These are phyloP conservation scores for Microcos paniculata DNA, from an alignment of 345 rosid genomes.

Conservation along the genomic window DNA sequence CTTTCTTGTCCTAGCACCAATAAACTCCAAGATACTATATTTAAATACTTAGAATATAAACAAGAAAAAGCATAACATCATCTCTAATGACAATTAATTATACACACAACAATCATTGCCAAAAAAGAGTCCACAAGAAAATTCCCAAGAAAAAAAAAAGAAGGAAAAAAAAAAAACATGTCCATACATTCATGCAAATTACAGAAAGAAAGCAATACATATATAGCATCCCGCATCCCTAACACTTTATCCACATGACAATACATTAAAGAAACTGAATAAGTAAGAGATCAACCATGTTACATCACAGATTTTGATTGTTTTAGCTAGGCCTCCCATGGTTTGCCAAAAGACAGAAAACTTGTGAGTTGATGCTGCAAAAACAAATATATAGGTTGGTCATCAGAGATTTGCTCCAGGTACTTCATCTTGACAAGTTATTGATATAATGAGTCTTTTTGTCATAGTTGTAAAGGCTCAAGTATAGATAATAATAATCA, in stretches of 20 bases:
- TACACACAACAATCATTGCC: slow-evolving; percentile 7
- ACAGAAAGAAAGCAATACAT: background rate
- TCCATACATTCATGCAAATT: background rate
- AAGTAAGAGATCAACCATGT: background rate
- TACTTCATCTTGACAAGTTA: background rate
- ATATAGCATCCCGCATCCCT: background rate
- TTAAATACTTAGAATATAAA: background rate
- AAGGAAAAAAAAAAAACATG: background rate
- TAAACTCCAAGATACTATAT: background rate
- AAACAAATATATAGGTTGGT: background rate
- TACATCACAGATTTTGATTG: slow-evolving; percentile 10
- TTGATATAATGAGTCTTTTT: background rate
- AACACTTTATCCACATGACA: background rate
- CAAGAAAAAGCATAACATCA: background rate
- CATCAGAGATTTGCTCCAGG: background rate
- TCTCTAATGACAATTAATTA: background rate
- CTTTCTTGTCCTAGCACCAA: background rate
- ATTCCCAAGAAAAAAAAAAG: background rate
- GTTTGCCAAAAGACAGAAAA: slow-evolving; percentile 28
- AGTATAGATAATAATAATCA: background rate
- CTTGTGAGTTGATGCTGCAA: slow-evolving; percentile 38
- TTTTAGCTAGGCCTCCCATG: slow-evolving; percentile 28
- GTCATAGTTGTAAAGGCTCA: background rate
- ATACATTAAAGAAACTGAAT: background rate
- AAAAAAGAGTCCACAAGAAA: slow-evolving; percentile 8